Conservation (phyloP, 2,329 filamentous ascomycete species). For the Elsinoe ampelina region DNA sequence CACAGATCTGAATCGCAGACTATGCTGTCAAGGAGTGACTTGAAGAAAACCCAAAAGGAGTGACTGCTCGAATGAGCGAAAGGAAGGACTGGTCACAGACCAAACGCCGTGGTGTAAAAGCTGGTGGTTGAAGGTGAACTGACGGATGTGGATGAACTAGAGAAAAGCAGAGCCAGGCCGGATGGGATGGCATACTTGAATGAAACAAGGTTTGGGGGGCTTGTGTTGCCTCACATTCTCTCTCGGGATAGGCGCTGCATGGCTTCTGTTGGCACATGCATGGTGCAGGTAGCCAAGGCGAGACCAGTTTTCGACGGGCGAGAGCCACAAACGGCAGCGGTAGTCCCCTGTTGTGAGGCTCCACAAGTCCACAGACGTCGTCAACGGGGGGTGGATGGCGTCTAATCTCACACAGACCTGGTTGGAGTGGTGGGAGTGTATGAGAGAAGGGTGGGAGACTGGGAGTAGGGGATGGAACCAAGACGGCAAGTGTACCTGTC, state of each 20-base stretch:
- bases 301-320: conserved; percentile 6
- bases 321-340: neutral
- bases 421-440: neutral
- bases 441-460: too few relatives aligned
- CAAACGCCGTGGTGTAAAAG: neutral
- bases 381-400: conserved; percentile 3
- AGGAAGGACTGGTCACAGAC: conserved; percentile 6
- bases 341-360: conserved; percentile 1
- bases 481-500: conserved; percentile 2
- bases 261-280: neutral
- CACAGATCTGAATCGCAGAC: neutral
- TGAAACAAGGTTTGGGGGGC: conserved; percentile 1
- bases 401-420: conserved; percentile 9
- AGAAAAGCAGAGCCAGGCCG: neutral
- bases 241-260: conserved; percentile 7
- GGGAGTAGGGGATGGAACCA: neutral
- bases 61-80: conserved; percentile 8
- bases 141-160: neutral
- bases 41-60: conserved; percentile 9
- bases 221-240: neutral
- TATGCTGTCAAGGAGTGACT: conserved; percentile 7
- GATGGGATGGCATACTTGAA: conserved; percentile 5
- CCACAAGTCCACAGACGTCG: neutral
- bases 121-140: neutral
- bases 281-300: conserved; percentile 1